These are phyloP conservation scores for Acaromyces ingoldii DNA, from an alignment of 1,284 basidiomycete species.

Conservation along the genomic window DNA sequence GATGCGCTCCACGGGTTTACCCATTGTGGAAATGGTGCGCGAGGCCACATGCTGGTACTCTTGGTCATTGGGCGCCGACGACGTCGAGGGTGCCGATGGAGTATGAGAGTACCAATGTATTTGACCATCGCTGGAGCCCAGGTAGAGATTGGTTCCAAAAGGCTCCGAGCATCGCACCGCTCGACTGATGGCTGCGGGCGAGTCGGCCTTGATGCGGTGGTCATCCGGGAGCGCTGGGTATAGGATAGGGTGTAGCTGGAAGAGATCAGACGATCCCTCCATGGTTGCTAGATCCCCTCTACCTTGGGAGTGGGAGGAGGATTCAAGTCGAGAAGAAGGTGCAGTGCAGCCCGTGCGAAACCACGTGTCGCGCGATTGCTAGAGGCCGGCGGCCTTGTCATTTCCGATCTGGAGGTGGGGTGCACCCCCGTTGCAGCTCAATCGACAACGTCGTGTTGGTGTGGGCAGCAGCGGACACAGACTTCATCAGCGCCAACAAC, in stretches of 20 bases:
- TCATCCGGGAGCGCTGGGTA: constrained; percentile 25
- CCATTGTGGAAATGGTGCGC: constrained; percentile 4
- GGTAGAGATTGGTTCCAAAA: constrained; percentile 21
- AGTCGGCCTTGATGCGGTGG: constrained; percentile 13
- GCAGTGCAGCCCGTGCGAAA: no score
- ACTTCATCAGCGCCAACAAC: no score
- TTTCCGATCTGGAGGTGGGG: no score
- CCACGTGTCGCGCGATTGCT: no score
- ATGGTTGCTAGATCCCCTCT: no score
- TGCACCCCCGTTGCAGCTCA: no score
- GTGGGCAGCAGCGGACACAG: no score
- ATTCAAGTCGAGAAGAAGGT: no score
- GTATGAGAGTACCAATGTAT: constrained; percentile 3
- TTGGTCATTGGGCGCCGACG: constrained; percentile 2
- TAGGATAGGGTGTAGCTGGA: constrained; percentile 24
- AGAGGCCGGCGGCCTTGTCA: no score
- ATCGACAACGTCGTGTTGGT: no score
- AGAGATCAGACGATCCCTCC: no score
- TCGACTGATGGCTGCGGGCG: constrained; percentile 24
- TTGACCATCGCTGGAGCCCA: constrained; percentile 32
- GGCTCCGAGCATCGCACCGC: constrained; percentile 13
- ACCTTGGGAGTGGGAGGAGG: no score
- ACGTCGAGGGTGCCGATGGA: background rate
- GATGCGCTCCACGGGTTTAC: constrained; percentile 17
- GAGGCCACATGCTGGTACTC: constrained; percentile 7